Percentiles rank a stretch among this genome's conserved stretches.
These are phyloP conservation scores for Ambrosia trifida DNA, from an alignment of 129 eudicot genomes.

Conservation along the genomic window DNA sequence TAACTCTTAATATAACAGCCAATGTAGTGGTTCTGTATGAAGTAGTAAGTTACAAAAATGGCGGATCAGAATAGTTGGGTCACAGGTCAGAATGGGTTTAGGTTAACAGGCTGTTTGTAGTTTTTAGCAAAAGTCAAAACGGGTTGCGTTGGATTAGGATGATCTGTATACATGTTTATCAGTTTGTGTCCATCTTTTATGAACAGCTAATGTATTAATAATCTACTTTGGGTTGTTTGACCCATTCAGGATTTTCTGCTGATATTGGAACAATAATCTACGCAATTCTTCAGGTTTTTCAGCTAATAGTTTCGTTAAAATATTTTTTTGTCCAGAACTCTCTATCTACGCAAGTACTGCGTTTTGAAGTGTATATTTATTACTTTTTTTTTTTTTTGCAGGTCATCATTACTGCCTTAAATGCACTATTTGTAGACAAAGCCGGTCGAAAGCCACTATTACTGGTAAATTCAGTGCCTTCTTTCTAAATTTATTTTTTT, in stretches of 20 bases:
- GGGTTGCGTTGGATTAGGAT: background rate
- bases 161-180: background rate
- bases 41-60: background rate
- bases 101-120: no score
- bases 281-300: slow-evolving; percentile 82
- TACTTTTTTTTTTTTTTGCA: slow-evolving; percentile 17
- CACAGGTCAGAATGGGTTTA: background rate
- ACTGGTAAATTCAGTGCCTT: slow-evolving; percentile 58
- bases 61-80: background rate
- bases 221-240: background rate
- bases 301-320: background rate
- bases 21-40: background rate
- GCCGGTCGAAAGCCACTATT: slow-evolving; percentile 94
- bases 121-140: background rate
- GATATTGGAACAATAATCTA: slow-evolving; percentile 66
- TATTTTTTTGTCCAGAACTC: background rate
- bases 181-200: background rate
- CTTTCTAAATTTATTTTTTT: no score
- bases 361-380: slow-evolving; percentile 4
- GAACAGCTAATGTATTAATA: background rate
- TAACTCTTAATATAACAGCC: background rate
- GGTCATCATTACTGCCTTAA: slow-evolving; percentile 68
- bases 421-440: slow-evolving; percentile 75
- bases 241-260: slow-evolving; percentile 58
- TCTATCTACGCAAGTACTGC: background rate